Percentiles rank a stretch among this genome's conserved stretches.
Conservation (phyloP, 352 stramenopile genomes). For the Globisporangium polare region DNA sequence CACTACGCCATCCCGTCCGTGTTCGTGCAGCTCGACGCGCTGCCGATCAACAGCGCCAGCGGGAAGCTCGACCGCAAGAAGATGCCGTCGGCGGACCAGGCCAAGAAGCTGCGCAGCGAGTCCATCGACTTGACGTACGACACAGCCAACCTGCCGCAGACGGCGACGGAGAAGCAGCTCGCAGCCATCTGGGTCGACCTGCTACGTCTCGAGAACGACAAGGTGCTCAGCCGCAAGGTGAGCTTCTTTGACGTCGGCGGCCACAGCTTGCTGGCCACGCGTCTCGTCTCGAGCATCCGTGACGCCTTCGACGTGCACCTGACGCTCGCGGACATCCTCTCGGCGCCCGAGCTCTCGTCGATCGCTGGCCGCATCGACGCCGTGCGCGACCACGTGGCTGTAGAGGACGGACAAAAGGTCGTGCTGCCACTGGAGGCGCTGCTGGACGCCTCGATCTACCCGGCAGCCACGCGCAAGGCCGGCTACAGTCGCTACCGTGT, state of each 20-base stretch:
- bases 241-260: constrained; percentile 84
- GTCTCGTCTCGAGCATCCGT: constrained; percentile 67
- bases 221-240: constrained; percentile 47
- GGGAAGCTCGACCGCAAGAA: constrained; percentile 90
- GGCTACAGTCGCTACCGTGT: constrained; percentile 79
- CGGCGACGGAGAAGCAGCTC: constrained; percentile 54
- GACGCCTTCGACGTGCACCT: constrained; percentile 61
- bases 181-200: constrained; percentile 63
- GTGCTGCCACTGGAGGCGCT: constrained; percentile 64
- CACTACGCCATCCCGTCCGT: constrained; percentile 83
- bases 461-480: constrained; percentile 59
- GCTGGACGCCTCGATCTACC: constrained; percentile 68
- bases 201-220: constrained; percentile 54
- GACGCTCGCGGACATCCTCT: constrained; percentile 74
- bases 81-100: constrained; percentile 69
- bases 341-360: constrained; percentile 45
- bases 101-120: constrained; percentile 61
- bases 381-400: constrained; percentile 13
- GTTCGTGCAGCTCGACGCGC: constrained; percentile 76
- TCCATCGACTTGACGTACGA: constrained; percentile 67
- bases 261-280: constrained; percentile 72
- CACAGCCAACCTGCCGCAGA: constrained; percentile 40
- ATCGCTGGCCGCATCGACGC: constrained; percentile 57
- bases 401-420: constrained; percentile 30
- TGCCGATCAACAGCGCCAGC: constrained; percentile 83